Evolutionary conservation across 2,329 filamentous ascomycete genomes (phyloP), one percentile per base, ranked within the genome.

Genomic region (Sporothrix dimorphospora): DNA sequence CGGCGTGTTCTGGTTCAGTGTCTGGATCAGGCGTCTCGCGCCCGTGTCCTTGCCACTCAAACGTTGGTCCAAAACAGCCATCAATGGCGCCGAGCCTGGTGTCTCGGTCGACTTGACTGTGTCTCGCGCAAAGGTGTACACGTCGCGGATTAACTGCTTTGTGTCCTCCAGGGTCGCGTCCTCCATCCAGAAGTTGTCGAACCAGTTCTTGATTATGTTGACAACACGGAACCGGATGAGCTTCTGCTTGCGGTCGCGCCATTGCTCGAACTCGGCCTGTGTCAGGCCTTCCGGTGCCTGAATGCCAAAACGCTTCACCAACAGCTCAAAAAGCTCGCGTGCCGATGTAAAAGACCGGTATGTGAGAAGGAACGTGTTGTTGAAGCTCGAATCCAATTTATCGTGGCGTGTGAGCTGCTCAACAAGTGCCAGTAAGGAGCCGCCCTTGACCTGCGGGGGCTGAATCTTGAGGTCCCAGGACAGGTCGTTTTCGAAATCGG

Each of bases 131-230:
- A 99, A 99, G 38, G 90, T 90, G 82, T 94, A 94, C 11, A 98
- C 94, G 75, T 94, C 90, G 73, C 94, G 91, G 75, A 99, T 93
- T 53, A 99, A 86, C 76, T 94, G 89, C 80, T 90, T 93, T 61
- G 91, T 97, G 65, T 93, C 90, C 69, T 95, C 92, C 19, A 76
- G 72, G 78, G 91, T 94, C 74, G 91, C 90, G 66, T 94, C 92
- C 79, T 99, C 96, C 94, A 98, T 98, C 96, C 96, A 99, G 81
- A 96, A 98, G 77, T 92, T 94, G 79, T 98, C 96, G 76, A 99
- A 96, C 96, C 96, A 99, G 81, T 90, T 97, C 86, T 98, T 98
- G 65, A 99, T 84, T 75, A 98, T 98, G 78, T 98, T 99, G 75
- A 99, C 94, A 1, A 99, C 94, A 55, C 96, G 90, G 83, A 99